Conservation (phyloP, 768 basidiomycete genomes). For the Serendipita sp. region DNA sequence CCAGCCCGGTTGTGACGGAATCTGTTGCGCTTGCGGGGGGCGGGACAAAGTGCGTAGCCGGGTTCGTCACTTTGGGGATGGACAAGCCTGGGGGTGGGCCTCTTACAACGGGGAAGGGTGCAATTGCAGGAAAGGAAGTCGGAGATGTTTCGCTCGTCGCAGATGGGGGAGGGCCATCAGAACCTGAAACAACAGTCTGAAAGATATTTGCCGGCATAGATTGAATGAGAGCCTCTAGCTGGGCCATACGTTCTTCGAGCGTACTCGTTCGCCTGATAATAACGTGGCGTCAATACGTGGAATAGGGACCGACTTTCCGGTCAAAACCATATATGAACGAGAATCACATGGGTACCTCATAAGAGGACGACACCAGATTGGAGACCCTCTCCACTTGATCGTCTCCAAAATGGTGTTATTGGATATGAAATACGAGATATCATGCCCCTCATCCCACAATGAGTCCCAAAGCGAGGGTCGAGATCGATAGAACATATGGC, state of each 20-base stretch:
- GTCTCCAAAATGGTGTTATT: too few species aligned
- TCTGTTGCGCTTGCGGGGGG: slow-evolving; percentile 5
- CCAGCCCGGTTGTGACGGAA: slow-evolving; percentile 12
- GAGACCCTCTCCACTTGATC: too few species aligned
- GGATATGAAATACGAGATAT: too few species aligned
- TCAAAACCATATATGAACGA: neutral
- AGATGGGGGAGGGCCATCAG: slow-evolving; percentile 18
- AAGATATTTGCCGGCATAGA: slow-evolving; percentile 73
- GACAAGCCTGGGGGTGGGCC: slow-evolving; percentile 67
- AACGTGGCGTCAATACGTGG: neutral
- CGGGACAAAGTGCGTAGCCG: slow-evolving; percentile 37
- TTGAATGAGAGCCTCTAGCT: slow-evolving; percentile 68
- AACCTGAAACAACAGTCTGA: slow-evolving; percentile 26
- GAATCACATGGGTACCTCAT: neutral
- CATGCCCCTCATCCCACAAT: too few species aligned
- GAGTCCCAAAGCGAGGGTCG: too few species aligned
- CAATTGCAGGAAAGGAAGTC: slow-evolving; percentile 25
- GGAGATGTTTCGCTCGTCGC: slow-evolving; percentile 17
- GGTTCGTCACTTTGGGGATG: slow-evolving; percentile 63
- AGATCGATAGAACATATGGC: too few species aligned
- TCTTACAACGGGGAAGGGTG: slow-evolving; percentile 32
- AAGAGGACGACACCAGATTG: too few species aligned
- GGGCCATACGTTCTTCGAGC: slow-evolving; percentile 77
- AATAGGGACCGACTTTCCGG: neutral
- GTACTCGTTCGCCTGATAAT: slow-evolving; percentile 52